Evolutionary conservation across 495 filamentous ascomycete genomes (phyloP).

Genomic region (Penicillium salamii): DNA sequence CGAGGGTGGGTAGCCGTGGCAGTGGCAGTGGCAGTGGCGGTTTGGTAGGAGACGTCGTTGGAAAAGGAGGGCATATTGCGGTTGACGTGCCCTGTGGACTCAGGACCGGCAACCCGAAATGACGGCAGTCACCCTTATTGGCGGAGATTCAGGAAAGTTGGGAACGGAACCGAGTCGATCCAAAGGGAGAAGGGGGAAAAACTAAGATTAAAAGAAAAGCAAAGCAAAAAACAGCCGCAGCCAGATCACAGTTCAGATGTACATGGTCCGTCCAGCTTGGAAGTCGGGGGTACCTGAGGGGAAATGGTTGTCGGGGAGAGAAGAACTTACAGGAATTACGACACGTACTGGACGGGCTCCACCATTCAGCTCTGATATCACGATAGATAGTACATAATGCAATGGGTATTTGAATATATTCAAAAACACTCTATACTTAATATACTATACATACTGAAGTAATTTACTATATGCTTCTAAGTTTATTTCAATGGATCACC

Average conservation of each 20-base stretch:
- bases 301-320: slow-evolving; percentile 19
- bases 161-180: slow-evolving; percentile 18
- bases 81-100: slow-evolving; percentile 39
- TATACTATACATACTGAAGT: no score
- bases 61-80: slow-evolving; percentile 44
- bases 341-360: slow-evolving; percentile 23
- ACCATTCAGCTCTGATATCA: no score
- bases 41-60: slow-evolving; percentile 36
- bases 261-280: slow-evolving; percentile 19
- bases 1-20: slow-evolving; percentile 32
- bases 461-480: no score
- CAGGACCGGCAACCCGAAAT: slow-evolving; percentile 27
- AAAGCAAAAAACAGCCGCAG: no score
- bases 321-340: slow-evolving; percentile 20
- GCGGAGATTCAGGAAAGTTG: slow-evolving; percentile 18
- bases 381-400: no score
- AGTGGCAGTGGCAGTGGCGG: slow-evolving; percentile 26
- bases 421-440: no score
- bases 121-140: slow-evolving; percentile 26
- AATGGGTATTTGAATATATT: no score
- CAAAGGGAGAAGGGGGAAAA: slow-evolving; percentile 8
- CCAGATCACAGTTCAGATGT: slow-evolving; percentile 14
- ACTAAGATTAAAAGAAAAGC: no score
- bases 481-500: no score
- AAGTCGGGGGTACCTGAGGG: no score